Conservation (phyloP, 2,329 filamentous ascomycete genomes). For the Talaromyces sp. region DNA sequence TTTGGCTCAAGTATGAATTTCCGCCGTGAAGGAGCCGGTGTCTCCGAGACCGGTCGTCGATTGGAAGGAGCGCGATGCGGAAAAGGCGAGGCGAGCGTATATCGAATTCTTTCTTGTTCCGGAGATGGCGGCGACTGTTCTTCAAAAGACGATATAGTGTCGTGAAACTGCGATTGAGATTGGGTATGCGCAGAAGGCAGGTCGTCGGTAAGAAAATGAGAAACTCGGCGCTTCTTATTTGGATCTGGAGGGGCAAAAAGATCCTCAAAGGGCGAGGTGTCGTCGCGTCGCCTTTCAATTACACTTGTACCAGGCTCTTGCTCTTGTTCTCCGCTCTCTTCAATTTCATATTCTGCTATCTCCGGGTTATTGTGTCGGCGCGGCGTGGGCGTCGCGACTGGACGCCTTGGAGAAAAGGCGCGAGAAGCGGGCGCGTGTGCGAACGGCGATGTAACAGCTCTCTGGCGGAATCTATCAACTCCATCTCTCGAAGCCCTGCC, state of each 20-base stretch:
- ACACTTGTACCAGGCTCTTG: not conserved
- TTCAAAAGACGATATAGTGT: not conserved
- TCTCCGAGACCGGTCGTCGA: constrained; percentile 1
- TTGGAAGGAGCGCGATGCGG: constrained; percentile 6
- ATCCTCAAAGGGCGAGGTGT: constrained; percentile 21
- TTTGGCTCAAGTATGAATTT: constrained; percentile 8
- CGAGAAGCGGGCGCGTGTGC: not conserved
- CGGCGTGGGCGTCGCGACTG: not conserved
- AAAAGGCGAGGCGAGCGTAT: constrained; percentile 4
- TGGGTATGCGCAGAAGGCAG: not conserved
- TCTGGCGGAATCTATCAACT: not conserved
- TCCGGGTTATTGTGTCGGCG: not conserved
- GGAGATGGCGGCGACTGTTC: not conserved
- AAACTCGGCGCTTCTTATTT: constrained; percentile 29
- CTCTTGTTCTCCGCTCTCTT: constrained; percentile 1
- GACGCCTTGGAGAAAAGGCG: not conserved
- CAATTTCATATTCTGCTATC: not conserved
- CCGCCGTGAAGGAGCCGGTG: constrained; percentile 11
- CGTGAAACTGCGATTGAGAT: not conserved
- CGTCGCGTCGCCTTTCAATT: constrained; percentile 2
- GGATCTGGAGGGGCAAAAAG: constrained; percentile 24
- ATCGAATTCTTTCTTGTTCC: not conserved
- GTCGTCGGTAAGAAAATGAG: not conserved
- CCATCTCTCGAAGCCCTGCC: not conserved
- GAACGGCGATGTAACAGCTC: not conserved